Percentiles rank a stretch among this genome's conserved stretches.
phyloP scores from a whole-genome alignment of 345 rosid genomes.

The Aurinia saxatilis region DNA sequence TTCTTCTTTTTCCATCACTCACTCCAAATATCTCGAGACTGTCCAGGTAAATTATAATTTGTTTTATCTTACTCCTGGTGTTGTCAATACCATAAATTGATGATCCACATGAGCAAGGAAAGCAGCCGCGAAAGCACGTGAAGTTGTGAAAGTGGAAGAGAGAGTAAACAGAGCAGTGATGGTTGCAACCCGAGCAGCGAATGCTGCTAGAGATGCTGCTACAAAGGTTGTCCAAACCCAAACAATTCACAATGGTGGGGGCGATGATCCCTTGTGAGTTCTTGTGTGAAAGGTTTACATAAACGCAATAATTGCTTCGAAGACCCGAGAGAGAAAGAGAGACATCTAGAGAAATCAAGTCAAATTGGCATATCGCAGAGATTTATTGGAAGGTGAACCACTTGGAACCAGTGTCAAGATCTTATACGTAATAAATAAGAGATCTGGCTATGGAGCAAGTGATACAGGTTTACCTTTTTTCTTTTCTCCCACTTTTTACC shows the following conservation, averaged over 20 bases:
- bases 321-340: not conserved
- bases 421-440: slow-evolving; percentile 22
- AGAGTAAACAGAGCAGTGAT: too few species aligned
- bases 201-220: slow-evolving; percentile 80
- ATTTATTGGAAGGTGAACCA: slow-evolving; percentile 20
- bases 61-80: too few species aligned
- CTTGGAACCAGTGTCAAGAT: slow-evolving; percentile 30
- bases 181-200: slow-evolving; percentile 74
- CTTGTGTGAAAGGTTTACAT: slow-evolving; percentile 15
- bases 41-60: too few species aligned
- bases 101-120: too few species aligned
- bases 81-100: too few species aligned
- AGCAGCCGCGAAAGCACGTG: slow-evolving; percentile 55
- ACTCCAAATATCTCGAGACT: too few species aligned
- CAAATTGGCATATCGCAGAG: slow-evolving; percentile 7
- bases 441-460: slow-evolving; percentile 32
- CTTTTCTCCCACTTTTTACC: slow-evolving; percentile 9
- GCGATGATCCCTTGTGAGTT: slow-evolving; percentile 27
- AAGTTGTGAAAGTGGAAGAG: slow-evolving; percentile 48
- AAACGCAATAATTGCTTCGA: not conserved
- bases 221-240: slow-evolving; percentile 67
- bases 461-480: slow-evolving; percentile 18
- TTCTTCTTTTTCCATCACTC: too few species aligned
- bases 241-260: slow-evolving; percentile 29
- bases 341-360: not conserved